phyloP scores from a whole-genome alignment of 805 yeast genomes.

The Lipomyces spencermartinsiae region DNA sequence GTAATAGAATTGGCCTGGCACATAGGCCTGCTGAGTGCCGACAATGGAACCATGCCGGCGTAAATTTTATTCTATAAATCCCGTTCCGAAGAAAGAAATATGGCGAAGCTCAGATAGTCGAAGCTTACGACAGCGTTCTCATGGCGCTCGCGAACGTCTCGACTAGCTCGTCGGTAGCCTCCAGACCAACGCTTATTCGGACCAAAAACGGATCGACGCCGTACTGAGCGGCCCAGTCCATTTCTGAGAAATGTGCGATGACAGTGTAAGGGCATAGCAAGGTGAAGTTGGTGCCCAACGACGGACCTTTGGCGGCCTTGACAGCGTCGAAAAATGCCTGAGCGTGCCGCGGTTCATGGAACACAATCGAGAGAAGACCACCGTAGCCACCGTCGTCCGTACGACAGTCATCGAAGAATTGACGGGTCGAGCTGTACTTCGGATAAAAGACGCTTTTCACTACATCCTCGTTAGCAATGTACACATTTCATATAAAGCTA shows the following conservation, averaged over 20 bases:
- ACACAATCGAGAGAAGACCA: constrained; percentile 74
- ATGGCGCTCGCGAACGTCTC: neutral
- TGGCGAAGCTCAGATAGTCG: neutral
- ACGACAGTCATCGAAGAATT: constrained; percentile 71
- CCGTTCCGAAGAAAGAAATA: neutral
- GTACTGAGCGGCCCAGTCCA: constrained; percentile 76
- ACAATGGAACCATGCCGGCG: neutral
- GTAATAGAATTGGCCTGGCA: neutral
- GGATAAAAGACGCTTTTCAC: constrained; percentile 78
- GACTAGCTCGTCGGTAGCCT: constrained; percentile 63
- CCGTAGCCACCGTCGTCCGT: constrained; percentile 81
- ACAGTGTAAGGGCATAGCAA: constrained; percentile 86
- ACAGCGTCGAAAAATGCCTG: constrained; percentile 69
- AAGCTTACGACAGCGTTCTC: neutral
- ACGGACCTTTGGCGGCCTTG: constrained; percentile 78
- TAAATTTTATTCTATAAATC: neutral
- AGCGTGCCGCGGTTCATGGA: constrained; percentile 66
- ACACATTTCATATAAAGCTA: neutral
- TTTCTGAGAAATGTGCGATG: constrained; percentile 77
- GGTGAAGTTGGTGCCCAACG: constrained; percentile 83
- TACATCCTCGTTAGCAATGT: neutral
- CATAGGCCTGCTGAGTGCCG: neutral
- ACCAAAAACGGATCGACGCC: constrained; percentile 77
- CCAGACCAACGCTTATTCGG: constrained; percentile 82
- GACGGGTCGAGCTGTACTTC: constrained; percentile 55